Percentiles rank a stretch among this genome's conserved stretches.
Evolutionary conservation across 1,284 basidiomycete species (phyloP).

Genomic region (Mycena sp.): DNA sequence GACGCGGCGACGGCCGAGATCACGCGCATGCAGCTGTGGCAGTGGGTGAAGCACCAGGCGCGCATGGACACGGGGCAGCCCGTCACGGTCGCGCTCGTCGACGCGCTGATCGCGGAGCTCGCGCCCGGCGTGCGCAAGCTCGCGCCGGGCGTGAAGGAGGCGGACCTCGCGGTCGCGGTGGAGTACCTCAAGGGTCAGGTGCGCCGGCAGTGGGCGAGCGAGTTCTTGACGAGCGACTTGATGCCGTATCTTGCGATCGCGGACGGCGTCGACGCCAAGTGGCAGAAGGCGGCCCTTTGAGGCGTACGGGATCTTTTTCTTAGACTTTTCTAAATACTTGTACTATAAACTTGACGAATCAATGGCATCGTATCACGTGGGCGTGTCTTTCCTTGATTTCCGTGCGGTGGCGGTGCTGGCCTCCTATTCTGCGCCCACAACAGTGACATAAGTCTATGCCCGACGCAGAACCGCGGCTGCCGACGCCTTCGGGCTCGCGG

Average conservation of each 20-base stretch:
- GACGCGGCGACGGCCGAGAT: conserved; percentile 99
- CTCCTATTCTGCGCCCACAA: too few relatives aligned
- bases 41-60: conserved; percentile 89
- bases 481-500: too few relatives aligned
- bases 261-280: conserved; percentile 70
- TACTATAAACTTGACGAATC: too few relatives aligned
- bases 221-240: conserved; percentile 92
- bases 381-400: too few relatives aligned
- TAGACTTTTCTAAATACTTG: too few relatives aligned
- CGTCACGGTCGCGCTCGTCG: conserved; percentile 82
- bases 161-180: conserved; percentile 82
- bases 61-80: conserved; percentile 83
- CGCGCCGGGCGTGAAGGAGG: conserved; percentile 75
- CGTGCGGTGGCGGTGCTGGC: too few relatives aligned
- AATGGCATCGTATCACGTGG: too few relatives aligned
- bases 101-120: conserved; percentile 83
- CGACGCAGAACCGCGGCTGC: too few relatives aligned
- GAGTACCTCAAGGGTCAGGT: conserved; percentile 92
- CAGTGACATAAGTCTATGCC: too few relatives aligned
- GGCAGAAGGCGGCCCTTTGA: conserved; percentile 53
- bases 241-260: conserved; percentile 80
- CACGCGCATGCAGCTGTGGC: conserved; percentile 97
- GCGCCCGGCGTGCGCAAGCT: conserved; percentile 76
- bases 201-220: conserved; percentile 85
- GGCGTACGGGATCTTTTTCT: too few relatives aligned